Evolutionary conservation across 805 yeast species (phyloP), one percentile per base, ranked within the genome.

Genomic region (Kodamaea nitidulidarum): DNA sequence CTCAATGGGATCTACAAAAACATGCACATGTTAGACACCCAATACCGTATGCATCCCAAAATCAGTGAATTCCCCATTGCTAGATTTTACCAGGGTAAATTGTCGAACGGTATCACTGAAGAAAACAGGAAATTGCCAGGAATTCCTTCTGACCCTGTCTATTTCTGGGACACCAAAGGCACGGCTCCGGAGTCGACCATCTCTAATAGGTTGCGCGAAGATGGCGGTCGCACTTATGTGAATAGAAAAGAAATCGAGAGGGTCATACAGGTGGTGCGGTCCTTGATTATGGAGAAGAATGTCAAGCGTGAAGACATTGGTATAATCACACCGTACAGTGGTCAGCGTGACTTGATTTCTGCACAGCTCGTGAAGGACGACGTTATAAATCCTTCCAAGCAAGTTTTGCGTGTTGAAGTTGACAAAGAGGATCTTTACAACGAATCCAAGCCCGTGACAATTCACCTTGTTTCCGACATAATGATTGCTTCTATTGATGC

Each of bases 241-340:
- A 83, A 83, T 46, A 49, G 50, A 8, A 73, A 76, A 29, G 88
- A 83, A 55, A 73, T 73, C 4, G 56, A 64, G 3, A 56, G 59
- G 29, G 68, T 82, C 7, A 50, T 71, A n/a, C 63, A 73, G 41
- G 61, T 73, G 0, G 49, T 83, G 32, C 73, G 68, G 33, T 65
- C 63, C 16, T 61, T 82, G 46, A 70, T 81, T 14, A 63, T 70
- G 42, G 81, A 77, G 22, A 78, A 80, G 50, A 66, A 69, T 10
- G 71, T 81, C 18, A 47, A 61, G 7, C 65, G 70, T 29, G 57
- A 64, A 2, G 71, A 76, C 26, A 81, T 82, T 38, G 84, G 87
- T 46, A 64, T 82, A 10, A 78, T 83, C 41, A 83, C 88, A 0
- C 87, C 88, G n/a, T 83, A 83, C 54, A 73, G 85, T 31, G 87